Percentiles rank a stretch among this genome's conserved stretches.
phyloP scores from a whole-genome alignment of 2,329 filamentous ascomycete species.

The Clarireedia sp. region DNA sequence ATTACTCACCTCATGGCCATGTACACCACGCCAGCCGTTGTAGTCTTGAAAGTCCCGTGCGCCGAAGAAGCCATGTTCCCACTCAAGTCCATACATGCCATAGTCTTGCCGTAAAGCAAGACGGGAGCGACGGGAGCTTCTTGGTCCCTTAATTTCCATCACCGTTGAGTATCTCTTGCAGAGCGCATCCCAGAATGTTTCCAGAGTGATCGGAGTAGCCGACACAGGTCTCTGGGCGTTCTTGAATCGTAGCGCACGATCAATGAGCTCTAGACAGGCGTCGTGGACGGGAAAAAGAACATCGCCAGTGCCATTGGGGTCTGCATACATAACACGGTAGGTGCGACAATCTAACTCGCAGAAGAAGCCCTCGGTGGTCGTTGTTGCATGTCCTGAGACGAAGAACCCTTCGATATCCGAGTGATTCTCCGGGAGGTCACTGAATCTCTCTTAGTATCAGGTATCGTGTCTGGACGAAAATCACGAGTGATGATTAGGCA shows the following conservation, averaged over 20 bases:
- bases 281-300: not conserved
- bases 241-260: not conserved
- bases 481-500: too few relatives aligned
- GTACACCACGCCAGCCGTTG: not conserved
- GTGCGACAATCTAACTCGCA: not conserved
- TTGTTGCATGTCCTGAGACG: not conserved
- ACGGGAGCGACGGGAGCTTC: not conserved
- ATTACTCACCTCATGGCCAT: not conserved
- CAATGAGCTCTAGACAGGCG: not conserved
- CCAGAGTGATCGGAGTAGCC: not conserved
- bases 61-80: not conserved
- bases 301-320: not conserved
- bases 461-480: too few relatives aligned
- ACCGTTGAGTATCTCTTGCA: not conserved
- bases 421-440: not conserved
- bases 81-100: not conserved
- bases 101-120: not conserved
- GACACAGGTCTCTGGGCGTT: not conserved
- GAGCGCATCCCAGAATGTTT: not conserved
- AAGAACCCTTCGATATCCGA: not conserved
- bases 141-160: not conserved
- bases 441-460: too few relatives aligned
- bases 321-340: not conserved
- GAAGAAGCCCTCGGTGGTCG: not conserved
- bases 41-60: not conserved